Conservation (phyloP, 805 yeast species). For the Metschnikowia cubensis region DNA sequence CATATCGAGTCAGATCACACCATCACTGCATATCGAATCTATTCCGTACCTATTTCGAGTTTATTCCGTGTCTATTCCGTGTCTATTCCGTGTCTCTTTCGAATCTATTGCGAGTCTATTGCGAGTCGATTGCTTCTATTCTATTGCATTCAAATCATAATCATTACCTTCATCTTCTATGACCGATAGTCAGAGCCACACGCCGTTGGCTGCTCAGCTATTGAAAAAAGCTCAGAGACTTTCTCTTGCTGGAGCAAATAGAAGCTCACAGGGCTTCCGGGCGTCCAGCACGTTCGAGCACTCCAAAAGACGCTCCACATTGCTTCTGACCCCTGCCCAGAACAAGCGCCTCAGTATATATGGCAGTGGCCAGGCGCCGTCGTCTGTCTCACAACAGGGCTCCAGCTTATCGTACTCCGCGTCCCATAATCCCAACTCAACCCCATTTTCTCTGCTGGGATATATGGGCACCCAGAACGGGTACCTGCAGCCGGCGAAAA, state of each 20-base stretch:
- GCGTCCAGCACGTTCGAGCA: slow-evolving; percentile 18
- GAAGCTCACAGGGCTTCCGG: slow-evolving; percentile 16
- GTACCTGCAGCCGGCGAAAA: background rate
- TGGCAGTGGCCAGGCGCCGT: slow-evolving; percentile 2
- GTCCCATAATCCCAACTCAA: slow-evolving; percentile 3
- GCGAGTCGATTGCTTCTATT: too few species aligned
- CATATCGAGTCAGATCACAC: too few species aligned
- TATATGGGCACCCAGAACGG: slow-evolving; percentile 1
- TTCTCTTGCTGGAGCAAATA: slow-evolving; percentile 19
- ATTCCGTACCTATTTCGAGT: too few species aligned
- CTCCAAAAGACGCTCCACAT: slow-evolving; percentile 26
- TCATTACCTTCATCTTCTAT: background rate
- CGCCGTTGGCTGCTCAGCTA: slow-evolving; percentile 16
- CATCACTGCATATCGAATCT: too few species aligned
- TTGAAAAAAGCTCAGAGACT: slow-evolving; percentile 16
- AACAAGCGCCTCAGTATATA: slow-evolving; percentile 17
- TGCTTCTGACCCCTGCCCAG: slow-evolving; percentile 34
- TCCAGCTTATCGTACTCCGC: background rate
- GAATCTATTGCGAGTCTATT: too few species aligned
- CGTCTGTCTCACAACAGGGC: slow-evolving; percentile 3
- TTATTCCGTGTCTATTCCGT: too few species aligned
- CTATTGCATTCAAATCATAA: background rate
- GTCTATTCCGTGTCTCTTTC: too few species aligned
- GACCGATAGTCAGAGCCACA: slow-evolving; percentile 10
- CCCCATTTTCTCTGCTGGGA: slow-evolving; percentile 10